Percentiles rank a stretch among this genome's conserved stretches.
Conservation (phyloP, 306 rosid species). For the Castanospermum australe region DNA sequence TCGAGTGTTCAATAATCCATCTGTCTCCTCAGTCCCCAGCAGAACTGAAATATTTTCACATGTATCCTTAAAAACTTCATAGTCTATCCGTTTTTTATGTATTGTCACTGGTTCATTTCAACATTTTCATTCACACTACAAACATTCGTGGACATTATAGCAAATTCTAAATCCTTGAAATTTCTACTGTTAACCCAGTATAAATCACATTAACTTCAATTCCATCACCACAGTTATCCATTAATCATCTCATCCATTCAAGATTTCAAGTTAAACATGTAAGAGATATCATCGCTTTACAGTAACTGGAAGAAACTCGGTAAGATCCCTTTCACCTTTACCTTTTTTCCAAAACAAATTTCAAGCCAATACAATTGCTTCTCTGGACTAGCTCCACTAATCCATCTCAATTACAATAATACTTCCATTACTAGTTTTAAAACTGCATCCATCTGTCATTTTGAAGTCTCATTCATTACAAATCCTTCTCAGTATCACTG, state of each 20-base stretch:
- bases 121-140: background rate
- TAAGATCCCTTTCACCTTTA: background rate
- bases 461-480: background rate
- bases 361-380: background rate
- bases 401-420: background rate
- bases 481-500: background rate
- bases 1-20: too few species aligned
- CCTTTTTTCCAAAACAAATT: background rate
- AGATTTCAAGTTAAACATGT: background rate
- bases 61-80: too few species aligned
- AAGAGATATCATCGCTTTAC: background rate
- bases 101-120: background rate
- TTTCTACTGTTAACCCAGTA: background rate
- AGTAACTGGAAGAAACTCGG: background rate
- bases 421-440: background rate
- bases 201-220: background rate
- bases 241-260: background rate
- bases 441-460: background rate
- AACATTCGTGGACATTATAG: too few species aligned
- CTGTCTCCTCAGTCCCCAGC: background rate
- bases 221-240: background rate
- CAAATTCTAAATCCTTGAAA: background rate
- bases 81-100: background rate
- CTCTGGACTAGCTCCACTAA: background rate
- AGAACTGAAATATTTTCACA: too few species aligned